Evolutionary conservation across 2,329 filamentous ascomycete species (phyloP).

Genomic region (Aspergillus uvarum): DNA sequence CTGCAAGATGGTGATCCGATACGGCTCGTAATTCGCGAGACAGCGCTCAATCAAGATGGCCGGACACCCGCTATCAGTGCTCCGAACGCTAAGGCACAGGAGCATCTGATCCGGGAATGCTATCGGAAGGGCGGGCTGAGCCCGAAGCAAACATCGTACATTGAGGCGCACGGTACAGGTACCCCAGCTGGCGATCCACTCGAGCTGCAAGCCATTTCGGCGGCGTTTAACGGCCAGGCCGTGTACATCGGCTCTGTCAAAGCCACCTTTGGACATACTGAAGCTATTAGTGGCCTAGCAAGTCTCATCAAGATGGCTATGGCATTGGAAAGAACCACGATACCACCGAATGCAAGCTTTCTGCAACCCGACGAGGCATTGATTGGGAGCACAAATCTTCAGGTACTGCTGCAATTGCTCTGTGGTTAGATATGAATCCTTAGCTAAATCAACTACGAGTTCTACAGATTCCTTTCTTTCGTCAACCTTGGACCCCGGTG

Average conservation of each 20-base stretch:
- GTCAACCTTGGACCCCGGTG: too few relatives aligned
- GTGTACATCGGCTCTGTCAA: neutral
- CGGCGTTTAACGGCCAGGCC: constrained; percentile 5
- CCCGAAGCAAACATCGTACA: constrained; percentile 4
- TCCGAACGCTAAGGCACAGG: constrained; percentile 34
- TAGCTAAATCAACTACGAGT: too few relatives aligned
- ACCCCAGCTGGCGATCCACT: constrained; percentile 29
- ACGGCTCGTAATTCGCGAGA: constrained; percentile 35
- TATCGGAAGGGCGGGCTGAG: constrained; percentile 24
- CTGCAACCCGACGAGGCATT: too few relatives aligned
- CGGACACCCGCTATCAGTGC: constrained; percentile 43
- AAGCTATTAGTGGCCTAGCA: constrained; percentile 26
- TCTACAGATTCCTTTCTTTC: too few relatives aligned
- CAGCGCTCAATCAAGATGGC: constrained; percentile 46
- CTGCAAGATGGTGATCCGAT: constrained; percentile 43
- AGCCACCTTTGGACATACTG: constrained; percentile 20
- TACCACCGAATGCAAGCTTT: constrained; percentile 38
- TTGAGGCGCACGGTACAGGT: constrained; percentile 35
- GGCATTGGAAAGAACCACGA: constrained; percentile 44
- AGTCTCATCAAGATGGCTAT: constrained; percentile 44
- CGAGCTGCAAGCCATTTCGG: constrained; percentile 12
- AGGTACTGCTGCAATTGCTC: too few relatives aligned
- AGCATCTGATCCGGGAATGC: constrained; percentile 20
- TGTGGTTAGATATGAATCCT: too few relatives aligned
- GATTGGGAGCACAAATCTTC: too few relatives aligned